Base-by-base conservation (phyloP, 192 early-diverging fungal genomes). In the Linnemannia schmuckeri region DNA sequence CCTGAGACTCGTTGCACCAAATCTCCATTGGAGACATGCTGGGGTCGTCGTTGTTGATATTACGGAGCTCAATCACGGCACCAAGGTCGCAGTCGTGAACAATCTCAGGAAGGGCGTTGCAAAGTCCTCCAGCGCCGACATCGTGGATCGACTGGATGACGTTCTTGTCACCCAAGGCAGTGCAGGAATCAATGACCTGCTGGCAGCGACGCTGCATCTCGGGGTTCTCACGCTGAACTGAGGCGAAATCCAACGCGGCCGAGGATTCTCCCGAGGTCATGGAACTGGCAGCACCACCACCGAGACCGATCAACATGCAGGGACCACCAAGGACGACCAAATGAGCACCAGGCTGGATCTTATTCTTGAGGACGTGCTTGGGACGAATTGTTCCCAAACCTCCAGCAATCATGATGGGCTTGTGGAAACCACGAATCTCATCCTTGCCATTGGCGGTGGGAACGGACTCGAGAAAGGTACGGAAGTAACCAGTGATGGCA, bases 1-100 rank as follows among this genome's bases (percentile, higher is more conserved):
- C 99, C 89, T 99, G 99, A 57, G 96, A 94, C 90, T 99, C 99
- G 66, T 99, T 99, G 91, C 99, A 99, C 99, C 99, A 99, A 68
- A 99, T 98, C 88, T 99, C 99, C 99, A 99, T 99, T n/a, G 99
- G 99, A 70, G 96, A 97, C 96, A 99, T 96, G 71, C 94, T 89
- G 17, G 94, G 91, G 79, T 99, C 99, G 81, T 96, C 98, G 77
- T 93, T 94, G 33, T 96, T 97, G 70, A 99, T 95, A 49, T 96
- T 93, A 47, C 98, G 96, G 42, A 99, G 88, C 91, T 99, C 95
- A 88, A 99, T 96, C 6, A 89, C 75, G 42, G 97, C 98, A 74
- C 99, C 99, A 40, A 98, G 94, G 72, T 93, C 94, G 74, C 94
- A 91, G 89, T 99, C 99, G 88, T 99, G 96, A 40, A 99, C 99